Evolutionary conservation across 1,139 yeast genomes (phyloP).

Genomic region (Keqinozyma sinolaborantium): DNA sequence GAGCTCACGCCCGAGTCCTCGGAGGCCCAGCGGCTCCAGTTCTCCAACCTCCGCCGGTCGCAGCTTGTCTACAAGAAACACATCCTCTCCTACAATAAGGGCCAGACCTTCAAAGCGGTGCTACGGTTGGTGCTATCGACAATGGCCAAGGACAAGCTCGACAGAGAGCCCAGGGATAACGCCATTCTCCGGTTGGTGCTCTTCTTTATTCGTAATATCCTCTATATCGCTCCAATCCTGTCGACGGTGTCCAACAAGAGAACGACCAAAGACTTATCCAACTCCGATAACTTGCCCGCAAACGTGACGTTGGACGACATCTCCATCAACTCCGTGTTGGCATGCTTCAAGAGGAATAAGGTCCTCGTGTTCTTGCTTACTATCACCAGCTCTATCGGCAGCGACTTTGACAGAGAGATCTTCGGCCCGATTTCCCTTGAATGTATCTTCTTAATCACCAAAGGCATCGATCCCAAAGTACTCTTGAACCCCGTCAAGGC

Average conservation of each 20-base stretch:
- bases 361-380: slow-evolving; percentile 72
- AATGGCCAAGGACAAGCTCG: slow-evolving; percentile 48
- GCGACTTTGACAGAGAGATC: slow-evolving; percentile 57
- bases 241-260: slow-evolving; percentile 31
- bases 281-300: slow-evolving; percentile 48
- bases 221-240: slow-evolving; percentile 71
- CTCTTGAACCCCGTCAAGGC: slow-evolving; percentile 5
- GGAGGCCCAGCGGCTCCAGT: slow-evolving; percentile 54
- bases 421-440: slow-evolving; percentile 70
- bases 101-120: slow-evolving; percentile 65
- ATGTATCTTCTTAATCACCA: slow-evolving; percentile 59
- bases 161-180: slow-evolving; percentile 70
- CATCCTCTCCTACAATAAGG: slow-evolving; percentile 55
- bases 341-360: slow-evolving; percentile 59
- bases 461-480: slow-evolving; percentile 46
- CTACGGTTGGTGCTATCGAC: slow-evolving; percentile 69
- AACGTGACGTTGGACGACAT: slow-evolving; percentile 63
- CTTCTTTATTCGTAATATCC: slow-evolving; percentile 69
- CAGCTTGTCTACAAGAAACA: slow-evolving; percentile 72
- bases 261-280: slow-evolving; percentile 22
- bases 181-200: slow-evolving; percentile 70
- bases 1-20: slow-evolving; percentile 44
- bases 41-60: slow-evolving; percentile 58
- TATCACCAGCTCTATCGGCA: slow-evolving; percentile 60
- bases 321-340: slow-evolving; percentile 55